These are phyloP conservation scores for Colletotrichum somersetense DNA, from an alignment of 2,329 filamentous ascomycete genomes.

Conservation along the genomic window DNA sequence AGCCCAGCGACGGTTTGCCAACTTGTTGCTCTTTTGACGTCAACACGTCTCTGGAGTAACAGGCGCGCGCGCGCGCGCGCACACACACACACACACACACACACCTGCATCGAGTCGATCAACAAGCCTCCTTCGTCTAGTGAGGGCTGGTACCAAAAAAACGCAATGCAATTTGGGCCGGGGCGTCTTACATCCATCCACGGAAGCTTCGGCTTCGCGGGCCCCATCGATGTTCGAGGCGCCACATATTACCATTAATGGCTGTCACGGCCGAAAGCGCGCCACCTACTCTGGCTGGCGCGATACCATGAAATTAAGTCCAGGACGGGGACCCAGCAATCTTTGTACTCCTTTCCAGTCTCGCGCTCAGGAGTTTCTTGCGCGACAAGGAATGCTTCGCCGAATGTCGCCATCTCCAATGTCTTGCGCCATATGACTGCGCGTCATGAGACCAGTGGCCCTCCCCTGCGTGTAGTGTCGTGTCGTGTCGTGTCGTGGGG, in stretches of 20 bases:
- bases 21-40: background rate
- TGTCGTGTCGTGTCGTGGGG: constrained; percentile 9
- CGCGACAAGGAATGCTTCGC: constrained; percentile 1
- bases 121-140: background rate
- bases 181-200: background rate
- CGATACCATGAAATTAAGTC: background rate
- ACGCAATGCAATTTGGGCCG: constrained; percentile 2
- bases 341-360: background rate
- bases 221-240: constrained; percentile 9
- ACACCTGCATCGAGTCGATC: background rate
- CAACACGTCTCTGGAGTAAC: constrained; percentile 12
- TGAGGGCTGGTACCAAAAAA: constrained; percentile 21
- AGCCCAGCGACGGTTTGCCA: background rate
- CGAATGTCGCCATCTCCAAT: background rate
- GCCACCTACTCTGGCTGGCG: background rate
- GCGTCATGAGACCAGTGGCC: constrained; percentile 6
- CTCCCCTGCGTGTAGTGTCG: constrained; percentile 18
- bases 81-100: too few relatives aligned
- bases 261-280: constrained; percentile 21
- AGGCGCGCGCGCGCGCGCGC: too few relatives aligned
- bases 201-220: constrained; percentile 18
- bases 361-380: background rate
- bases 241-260: background rate
- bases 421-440: constrained; percentile 15
- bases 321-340: background rate